A percentile compares a stretch with the other conserved stretches of the same genome.
phyloP scores from a whole-genome alignment of 1,284 basidiomycete genomes.

The Tilletia indica region DNA sequence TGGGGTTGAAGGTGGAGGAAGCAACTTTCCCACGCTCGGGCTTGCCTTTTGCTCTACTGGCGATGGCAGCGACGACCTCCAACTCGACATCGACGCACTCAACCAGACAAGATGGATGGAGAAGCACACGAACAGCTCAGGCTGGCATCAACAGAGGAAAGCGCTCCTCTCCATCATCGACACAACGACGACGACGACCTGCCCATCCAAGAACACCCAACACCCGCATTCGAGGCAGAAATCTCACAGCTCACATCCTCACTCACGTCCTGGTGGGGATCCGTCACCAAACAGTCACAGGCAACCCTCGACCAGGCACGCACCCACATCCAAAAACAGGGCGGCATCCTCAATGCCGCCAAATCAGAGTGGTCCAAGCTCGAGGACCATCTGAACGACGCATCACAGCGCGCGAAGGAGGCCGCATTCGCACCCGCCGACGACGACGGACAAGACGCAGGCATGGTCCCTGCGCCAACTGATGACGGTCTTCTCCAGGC shows the following conservation, averaged over 20 bases:
- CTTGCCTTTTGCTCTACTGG: too few species aligned
- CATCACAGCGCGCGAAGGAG: slow-evolving; percentile 39
- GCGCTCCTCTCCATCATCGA: neutral
- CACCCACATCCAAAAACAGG: slow-evolving; percentile 40
- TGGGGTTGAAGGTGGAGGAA: neutral
- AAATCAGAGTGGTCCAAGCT: slow-evolving; percentile 37
- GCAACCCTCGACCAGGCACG: slow-evolving; percentile 35
- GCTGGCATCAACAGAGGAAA: neutral
- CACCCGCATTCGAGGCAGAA: slow-evolving; percentile 41
- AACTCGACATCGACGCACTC: neutral
- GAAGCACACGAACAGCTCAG: neutral
- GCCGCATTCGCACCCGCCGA: slow-evolving; percentile 24
- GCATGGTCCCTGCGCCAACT: neutral
- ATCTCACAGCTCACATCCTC: slow-evolving; percentile 46
- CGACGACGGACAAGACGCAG: neutral
- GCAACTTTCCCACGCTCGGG: neutral
- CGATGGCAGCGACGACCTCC: too few species aligned
- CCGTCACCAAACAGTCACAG: slow-evolving; percentile 43
- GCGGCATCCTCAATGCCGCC: slow-evolving; percentile 42
- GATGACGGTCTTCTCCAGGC: slow-evolving; percentile 6
- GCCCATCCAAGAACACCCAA: slow-evolving; percentile 22
- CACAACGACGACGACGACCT: slow-evolving; percentile 26
- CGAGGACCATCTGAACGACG: slow-evolving; percentile 42
- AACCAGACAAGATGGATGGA: neutral
- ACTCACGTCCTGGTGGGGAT: slow-evolving; percentile 50